Conservation (phyloP, 768 basidiomycete species). For the Clathrus columnatus region DNA sequence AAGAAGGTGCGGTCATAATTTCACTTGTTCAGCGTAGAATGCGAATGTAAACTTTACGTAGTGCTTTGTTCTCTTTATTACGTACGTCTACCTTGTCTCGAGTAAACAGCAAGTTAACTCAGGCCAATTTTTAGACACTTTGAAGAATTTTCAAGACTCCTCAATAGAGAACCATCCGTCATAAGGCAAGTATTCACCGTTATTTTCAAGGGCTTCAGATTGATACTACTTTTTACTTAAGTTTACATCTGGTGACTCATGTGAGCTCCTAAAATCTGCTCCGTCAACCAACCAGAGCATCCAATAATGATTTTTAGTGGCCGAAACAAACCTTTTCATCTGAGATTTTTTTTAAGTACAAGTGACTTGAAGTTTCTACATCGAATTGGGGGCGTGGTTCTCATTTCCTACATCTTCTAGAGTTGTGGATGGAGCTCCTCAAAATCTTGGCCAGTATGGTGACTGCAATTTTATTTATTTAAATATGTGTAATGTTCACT, state of each 20-base stretch:
- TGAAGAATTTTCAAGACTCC: conserved; percentile 64
- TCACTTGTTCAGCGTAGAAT: background rate
- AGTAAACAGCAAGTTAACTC: background rate
- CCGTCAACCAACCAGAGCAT: conserved; percentile 2
- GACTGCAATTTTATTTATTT: conserved; percentile 2
- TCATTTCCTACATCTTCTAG: conserved; percentile 27
- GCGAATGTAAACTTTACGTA: conserved; percentile 21
- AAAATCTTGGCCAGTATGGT: conserved; percentile 70
- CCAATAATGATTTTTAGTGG: conserved; percentile 18
- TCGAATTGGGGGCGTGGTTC: background rate
- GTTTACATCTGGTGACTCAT: conserved; percentile 77
- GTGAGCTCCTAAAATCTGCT: conserved; percentile 28
- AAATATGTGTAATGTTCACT: background rate
- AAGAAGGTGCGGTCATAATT: conserved; percentile 44
- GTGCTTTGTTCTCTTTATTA: conserved; percentile 88
- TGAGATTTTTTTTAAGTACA: conserved; percentile 73
- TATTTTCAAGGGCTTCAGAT: background rate
- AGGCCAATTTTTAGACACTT: conserved; percentile 49
- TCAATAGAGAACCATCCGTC: conserved; percentile 70
- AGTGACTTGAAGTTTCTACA: conserved; percentile 29
- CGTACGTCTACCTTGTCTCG: conserved; percentile 35
- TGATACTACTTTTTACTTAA: conserved; percentile 22
- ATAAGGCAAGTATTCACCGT: conserved; percentile 49
- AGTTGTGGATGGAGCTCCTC: conserved; percentile 63
- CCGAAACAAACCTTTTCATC: conserved; percentile 46